Conservation (phyloP, 2,329 filamentous ascomycete genomes). For the Paracorniculantispora psalliotae region DNA sequence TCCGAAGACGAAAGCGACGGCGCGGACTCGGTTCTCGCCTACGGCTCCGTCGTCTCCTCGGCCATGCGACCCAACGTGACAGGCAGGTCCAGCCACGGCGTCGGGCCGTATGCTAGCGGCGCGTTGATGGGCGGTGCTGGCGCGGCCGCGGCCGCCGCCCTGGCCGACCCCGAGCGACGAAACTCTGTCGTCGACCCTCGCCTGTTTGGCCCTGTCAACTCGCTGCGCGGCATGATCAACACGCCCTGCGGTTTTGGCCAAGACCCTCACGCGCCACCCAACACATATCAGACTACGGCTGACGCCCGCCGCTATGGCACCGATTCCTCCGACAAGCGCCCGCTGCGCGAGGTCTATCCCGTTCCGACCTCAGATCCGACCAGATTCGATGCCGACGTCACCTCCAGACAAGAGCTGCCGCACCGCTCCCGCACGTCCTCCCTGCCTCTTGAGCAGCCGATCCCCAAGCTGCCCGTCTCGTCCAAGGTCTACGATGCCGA, state of each 20-base stretch:
- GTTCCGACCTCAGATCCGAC: conserved; percentile 61
- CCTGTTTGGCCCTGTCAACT: conserved; percentile 57
- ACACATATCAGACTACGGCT: conserved; percentile 17
- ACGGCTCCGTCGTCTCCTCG: conserved; percentile 26
- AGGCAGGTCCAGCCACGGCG: conserved; percentile 17
- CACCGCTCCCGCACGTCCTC: conserved; percentile 48
- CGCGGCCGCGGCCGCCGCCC: conserved; percentile 25
- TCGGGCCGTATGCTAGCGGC: conserved; percentile 26
- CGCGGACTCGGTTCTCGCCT: conserved; percentile 37
- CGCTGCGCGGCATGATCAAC: conserved; percentile 51
- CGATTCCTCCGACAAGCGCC: conserved; percentile 18
- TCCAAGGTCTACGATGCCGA: conserved; percentile 59
- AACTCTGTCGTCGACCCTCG: conserved; percentile 52
- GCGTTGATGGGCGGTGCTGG: conserved; percentile 26
- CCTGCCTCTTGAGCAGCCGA: conserved; percentile 77
- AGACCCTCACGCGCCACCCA: conserved; percentile 29
- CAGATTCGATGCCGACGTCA: conserved; percentile 52
- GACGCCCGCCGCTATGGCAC: conserved; percentile 22
- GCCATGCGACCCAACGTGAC: conserved; percentile 19
- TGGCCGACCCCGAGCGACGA: conserved; percentile 30
- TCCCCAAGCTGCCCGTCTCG: conserved; percentile 70
- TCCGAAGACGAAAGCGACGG: conserved; percentile 42
- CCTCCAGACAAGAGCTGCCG: conserved; percentile 33
- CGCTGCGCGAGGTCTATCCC: conserved; percentile 61
- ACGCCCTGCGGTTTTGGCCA: conserved; percentile 50